These are phyloP conservation scores for Rasamsonia emersonii DNA, from an alignment of 2,329 filamentous ascomycete genomes.

Conservation along the genomic window DNA sequence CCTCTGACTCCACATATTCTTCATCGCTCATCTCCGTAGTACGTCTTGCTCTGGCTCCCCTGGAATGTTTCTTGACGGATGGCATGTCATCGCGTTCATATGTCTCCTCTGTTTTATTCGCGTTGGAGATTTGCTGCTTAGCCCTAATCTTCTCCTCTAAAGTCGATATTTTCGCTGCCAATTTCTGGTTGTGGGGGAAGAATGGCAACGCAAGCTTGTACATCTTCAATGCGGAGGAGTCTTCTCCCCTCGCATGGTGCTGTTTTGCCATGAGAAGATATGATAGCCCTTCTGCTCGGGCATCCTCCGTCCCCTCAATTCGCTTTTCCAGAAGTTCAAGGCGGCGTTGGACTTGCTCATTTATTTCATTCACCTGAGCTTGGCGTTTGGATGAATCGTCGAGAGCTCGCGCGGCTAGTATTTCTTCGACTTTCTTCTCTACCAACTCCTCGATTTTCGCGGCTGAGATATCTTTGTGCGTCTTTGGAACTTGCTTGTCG, in stretches of 20 bases:
- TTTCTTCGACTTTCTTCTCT: constrained; percentile 83
- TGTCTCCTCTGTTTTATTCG: constrained; percentile 14
- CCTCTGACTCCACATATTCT: constrained; percentile 20
- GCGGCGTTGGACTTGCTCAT: constrained; percentile 68
- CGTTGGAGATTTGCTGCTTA: constrained; percentile 11
- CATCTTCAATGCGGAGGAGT: constrained; percentile 69
- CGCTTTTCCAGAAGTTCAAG: constrained; percentile 77
- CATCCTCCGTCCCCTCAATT: constrained; percentile 70
- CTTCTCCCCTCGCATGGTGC: constrained; percentile 74
- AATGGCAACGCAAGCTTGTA: constrained; percentile 76
- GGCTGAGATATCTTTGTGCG: constrained; percentile 51
- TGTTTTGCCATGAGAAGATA: constrained; percentile 87
- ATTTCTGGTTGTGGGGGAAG: constrained; percentile 77
- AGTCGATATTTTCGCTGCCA: constrained; percentile 47
- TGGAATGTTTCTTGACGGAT: constrained; percentile 20
- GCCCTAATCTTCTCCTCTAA: constrained; percentile 43
- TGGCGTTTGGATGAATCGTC: constrained; percentile 44
- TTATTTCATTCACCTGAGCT: constrained; percentile 47
- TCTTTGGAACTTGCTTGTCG: constrained; percentile 21
- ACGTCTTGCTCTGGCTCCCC: constrained; percentile 18
- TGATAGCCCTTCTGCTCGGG: constrained; percentile 71
- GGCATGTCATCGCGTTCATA: constrained; percentile 24
- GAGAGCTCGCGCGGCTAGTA: constrained; percentile 65
- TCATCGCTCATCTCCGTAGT: constrained; percentile 23
- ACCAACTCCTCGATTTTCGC: constrained; percentile 84